phyloP scores from a whole-genome alignment of 257 asterid genomes.

The Solanum tacnaense region DNA sequence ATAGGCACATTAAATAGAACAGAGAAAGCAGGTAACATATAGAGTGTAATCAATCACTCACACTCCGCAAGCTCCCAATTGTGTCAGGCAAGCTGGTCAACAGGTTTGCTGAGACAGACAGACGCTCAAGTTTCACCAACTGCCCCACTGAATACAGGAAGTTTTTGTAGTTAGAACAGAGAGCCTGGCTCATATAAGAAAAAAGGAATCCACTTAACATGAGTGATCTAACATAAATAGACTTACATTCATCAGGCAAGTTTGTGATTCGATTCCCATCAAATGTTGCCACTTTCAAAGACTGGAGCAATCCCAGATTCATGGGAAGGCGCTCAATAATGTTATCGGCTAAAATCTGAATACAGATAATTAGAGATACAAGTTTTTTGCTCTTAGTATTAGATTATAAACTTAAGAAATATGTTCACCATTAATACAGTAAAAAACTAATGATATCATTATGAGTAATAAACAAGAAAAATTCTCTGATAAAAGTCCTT shows the following conservation, averaged over 20 bases:
- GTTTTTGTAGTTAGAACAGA: neutral
- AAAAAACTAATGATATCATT: neutral
- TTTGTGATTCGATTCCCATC: constrained; percentile 69
- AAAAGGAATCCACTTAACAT: neutral
- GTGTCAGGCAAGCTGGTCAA: constrained; percentile 72
- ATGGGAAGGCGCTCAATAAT: constrained; percentile 68
- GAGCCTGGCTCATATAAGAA: neutral
- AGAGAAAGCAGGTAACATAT: neutral
- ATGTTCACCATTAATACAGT: neutral
- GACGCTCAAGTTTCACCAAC: constrained; percentile 84
- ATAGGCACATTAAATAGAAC: neutral
- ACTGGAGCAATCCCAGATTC: constrained; percentile 85
- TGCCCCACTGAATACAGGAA: constrained; percentile 73
- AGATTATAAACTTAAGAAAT: neutral
- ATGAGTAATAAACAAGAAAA: neutral
- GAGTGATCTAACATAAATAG: neutral
- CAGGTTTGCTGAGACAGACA: constrained; percentile 64
- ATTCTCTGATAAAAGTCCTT: neutral
- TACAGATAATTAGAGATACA: neutral
- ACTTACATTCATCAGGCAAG: constrained; percentile 90
- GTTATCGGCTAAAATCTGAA: constrained; percentile 82
- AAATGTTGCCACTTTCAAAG: constrained; percentile 68
- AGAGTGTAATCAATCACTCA: constrained; percentile 27
- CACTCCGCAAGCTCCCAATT: constrained; percentile 97
- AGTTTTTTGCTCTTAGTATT: neutral